Base-by-base conservation (phyloP, 805 yeast genomes). In the Yarrowia phangngaensis region DNA sequence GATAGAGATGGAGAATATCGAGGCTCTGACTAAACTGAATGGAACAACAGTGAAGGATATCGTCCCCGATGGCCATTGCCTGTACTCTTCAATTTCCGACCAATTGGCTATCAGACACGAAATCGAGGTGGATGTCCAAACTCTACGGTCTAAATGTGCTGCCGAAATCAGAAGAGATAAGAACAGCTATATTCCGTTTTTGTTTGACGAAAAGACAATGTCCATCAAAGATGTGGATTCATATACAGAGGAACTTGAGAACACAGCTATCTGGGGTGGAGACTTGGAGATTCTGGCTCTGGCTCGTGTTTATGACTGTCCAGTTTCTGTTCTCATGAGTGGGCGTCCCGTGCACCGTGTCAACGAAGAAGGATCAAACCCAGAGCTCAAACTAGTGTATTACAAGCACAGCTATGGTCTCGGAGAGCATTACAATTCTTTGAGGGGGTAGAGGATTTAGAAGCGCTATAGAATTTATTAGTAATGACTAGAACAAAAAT, bases 261-360 rank as follows among this genome's bases (percentile, higher is more conserved):
- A 64, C n/a, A 86, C 95, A 0, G 80, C 95, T 0, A 76, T 84
- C 71, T 90, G 98, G 98, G 98, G 98, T 19, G 92, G 95, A 7
- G 97, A 92, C 58, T 70, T 87, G 70, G 98, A 90, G 68, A 79
- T 90, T 14, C 64, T 85, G 60, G 96, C 97, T 0, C 69, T 89
- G 30, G 73, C 94, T 1, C 73, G 78, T 52, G 77, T 76, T n/a
- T 84, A 72, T 57, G 71, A 80, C 52, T 79, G 84, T 56, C 84
- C 88, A 0, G 77, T 90, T n/a, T 71, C 80, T 38, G 80, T 90
- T 8, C 70, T 81, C 67, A 78, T 84, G 71, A 83, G 87, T 36
- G 95, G 94, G 0, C 74, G 86, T 30, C 74, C 88, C 4, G 73
- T 82, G 2, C 70, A 82, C 55, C 63, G 58, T 27, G 76, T 85